Base-by-base conservation (phyloP, 2,329 filamentous ascomycete species). In the Coleophoma cylindrospora region DNA sequence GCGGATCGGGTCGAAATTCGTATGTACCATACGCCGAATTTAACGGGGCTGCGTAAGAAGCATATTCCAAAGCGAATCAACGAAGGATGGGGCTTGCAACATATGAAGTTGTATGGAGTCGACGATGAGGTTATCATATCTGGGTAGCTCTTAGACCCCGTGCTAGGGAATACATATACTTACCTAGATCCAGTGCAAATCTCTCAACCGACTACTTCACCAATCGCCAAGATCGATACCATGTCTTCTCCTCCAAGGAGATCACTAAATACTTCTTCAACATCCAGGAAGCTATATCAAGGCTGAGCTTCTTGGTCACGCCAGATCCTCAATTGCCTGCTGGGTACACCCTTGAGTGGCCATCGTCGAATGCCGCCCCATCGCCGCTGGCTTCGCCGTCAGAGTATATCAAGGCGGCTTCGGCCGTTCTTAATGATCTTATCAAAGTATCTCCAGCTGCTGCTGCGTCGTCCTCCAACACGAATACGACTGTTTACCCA, bases 41-140 rank as follows among this genome's bases (percentile, higher is more conserved):
- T 99, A 56, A 95, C 89, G 3, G 94, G 94, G 0, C 60, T 95
- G 50, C 81, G 86, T 46, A 97, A 97, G 70, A 84, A 84, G 61
- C 75, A 88, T 57, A 81, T 97, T 2, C 94, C 94, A 0, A 89
- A 83, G 64, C 80, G 94, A 17, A 92, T 99, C 66, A 99, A 99
- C 60, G 94, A 99, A 70, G 94, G 94, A 15, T 99, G 94, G 94
- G 94, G 94, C 1, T 71, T 99, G 54, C 94, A 99, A 66, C 94
- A 99, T 65, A 99, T 99, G 92, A 99, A 99, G 76, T 75, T 99
- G 0, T 99, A 99, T 61, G 94, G 94, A 0, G 74, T 96, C 19
- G 94, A 99, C 61, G 91, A 99, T 63, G 91, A 96, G 67, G 87
- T 99, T 51, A 92, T 99, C 57, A 81, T 99, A 61, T 95, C 91